Percentiles rank a stretch among this genome's conserved stretches.
These are phyloP conservation scores for Zhuliangozyma blackwelliae DNA, from an alignment of 1,139 yeast species.

Conservation along the genomic window DNA sequence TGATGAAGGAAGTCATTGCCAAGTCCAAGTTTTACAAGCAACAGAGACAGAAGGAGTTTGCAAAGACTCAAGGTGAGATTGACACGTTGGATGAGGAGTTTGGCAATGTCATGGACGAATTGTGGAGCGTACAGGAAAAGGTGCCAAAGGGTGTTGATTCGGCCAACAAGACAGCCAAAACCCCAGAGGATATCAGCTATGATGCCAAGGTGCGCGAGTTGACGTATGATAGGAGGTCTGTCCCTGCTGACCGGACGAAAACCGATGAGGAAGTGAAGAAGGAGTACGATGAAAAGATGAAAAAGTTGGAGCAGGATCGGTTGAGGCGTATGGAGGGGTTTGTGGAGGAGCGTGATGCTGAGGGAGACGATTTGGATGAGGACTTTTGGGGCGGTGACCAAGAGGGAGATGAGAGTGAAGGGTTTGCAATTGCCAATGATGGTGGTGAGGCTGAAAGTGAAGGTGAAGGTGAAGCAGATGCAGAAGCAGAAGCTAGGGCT, in stretches of 20 bases:
- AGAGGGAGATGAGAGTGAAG: conserved; percentile 21
- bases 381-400: conserved; percentile 57
- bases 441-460: conserved; percentile 19
- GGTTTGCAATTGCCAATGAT: conserved; percentile 20
- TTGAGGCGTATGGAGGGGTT: conserved; percentile 79
- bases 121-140: conserved; percentile 29
- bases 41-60: conserved; percentile 79
- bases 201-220: conserved; percentile 77
- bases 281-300: conserved; percentile 64
- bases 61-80: conserved; percentile 65
- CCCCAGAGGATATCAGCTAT: conserved; percentile 54
- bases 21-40: conserved; percentile 87
- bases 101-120: conserved; percentile 58
- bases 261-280: conserved; percentile 78
- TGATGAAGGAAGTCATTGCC: conserved; percentile 94
- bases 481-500: conserved; percentile 14
- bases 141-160: conserved; percentile 14
- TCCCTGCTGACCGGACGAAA: conserved; percentile 94
- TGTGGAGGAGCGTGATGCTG: conserved; percentile 45
- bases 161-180: conserved; percentile 19
- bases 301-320: conserved; percentile 72
- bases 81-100: conserved; percentile 76
- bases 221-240: conserved; percentile 81
- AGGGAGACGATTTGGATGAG: conserved; percentile 63
- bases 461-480: conserved; percentile 22